Base-by-base conservation (phyloP, 768 basidiomycete genomes). In the Multifurca ochricompacta region DNA sequence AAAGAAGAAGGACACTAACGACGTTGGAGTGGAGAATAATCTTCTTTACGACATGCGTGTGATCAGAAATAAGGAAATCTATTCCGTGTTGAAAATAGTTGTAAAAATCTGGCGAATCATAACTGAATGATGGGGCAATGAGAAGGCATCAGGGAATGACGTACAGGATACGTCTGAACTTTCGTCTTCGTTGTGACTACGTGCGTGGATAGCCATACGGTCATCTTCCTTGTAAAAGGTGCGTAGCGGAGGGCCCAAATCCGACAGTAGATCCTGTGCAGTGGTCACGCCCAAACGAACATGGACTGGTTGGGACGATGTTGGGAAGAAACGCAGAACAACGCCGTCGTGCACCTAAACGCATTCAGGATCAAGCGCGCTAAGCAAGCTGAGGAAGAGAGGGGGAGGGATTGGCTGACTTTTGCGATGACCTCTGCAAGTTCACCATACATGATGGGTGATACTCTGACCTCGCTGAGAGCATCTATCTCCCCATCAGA, bases 31-130 rank as follows among this genome's bases (percentile, higher is more conserved):
- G 92, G 6, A 91, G 70, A 23, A 95, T 73, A 34, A 95, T 86
- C 75, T 96, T 96, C 65, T 77, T 79, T 18, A 94, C 87, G 5
- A 78, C 62, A 62, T 93, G 89, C 14, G 77, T 78, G 19, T 73
- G 74, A 43, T 79, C 84, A 21, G 82, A 85, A 16, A 96, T 76
- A 27, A 94, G 76, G 59, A 94, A 88, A 65, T 96, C 92, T 18
- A 96, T 70, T 1, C 92, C 92, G 63, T 91, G 82, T 61, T 92
- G 87, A 61, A 94, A 91, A 64, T 96, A 96, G 64, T 94, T 95
- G 69, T 88, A 91, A 66, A 92, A 91, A 68, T 91, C 89, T 91
- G 56, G 2, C 3, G 36, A 46, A 50, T 21, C 7, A 10, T 18
- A 32, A 3, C n/a, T 43, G n/a, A 35, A 53, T 47, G 54, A 42